Evolutionary conservation across 2,329 filamentous ascomycete species (phyloP).

Genomic region (Sarocladium oryzae): DNA sequence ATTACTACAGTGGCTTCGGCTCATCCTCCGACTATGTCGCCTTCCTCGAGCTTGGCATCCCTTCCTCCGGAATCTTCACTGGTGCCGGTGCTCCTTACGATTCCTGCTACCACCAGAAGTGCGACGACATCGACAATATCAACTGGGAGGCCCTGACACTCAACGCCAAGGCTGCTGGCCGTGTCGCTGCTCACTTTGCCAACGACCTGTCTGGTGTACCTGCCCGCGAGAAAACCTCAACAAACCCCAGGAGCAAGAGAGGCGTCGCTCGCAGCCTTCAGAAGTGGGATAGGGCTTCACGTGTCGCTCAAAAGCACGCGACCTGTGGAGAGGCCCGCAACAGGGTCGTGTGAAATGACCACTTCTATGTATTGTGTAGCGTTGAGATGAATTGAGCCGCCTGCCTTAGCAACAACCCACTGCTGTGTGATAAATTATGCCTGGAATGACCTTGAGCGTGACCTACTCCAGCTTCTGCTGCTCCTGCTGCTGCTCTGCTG

Average conservation of each 20-base stretch:
- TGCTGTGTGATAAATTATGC: too few relatives aligned
- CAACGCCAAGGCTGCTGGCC: slow-evolving; percentile 35
- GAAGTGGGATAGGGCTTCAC: slow-evolving; percentile 10
- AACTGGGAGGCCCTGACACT: slow-evolving; percentile 26
- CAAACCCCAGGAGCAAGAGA: slow-evolving; percentile 14
- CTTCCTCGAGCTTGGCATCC: slow-evolving; percentile 33
- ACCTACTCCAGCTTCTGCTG: too few relatives aligned
- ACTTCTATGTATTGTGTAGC: neutral
- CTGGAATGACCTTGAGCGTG: too few relatives aligned
- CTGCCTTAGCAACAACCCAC: too few relatives aligned
- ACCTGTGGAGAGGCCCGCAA: slow-evolving; percentile 9
- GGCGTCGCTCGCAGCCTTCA: slow-evolving; percentile 13
- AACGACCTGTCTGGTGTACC: slow-evolving; percentile 19
- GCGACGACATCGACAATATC: slow-evolving; percentile 28
- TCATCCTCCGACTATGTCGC: slow-evolving; percentile 33
- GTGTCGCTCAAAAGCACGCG: slow-evolving; percentile 9
- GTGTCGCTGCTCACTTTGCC: slow-evolving; percentile 33
- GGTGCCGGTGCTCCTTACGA: slow-evolving; percentile 27
- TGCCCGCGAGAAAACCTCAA: slow-evolving; percentile 17
- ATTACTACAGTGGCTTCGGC: slow-evolving; percentile 25
- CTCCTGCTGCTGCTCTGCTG: too few relatives aligned
- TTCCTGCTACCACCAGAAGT: slow-evolving; percentile 26
- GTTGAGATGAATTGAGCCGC: too few relatives aligned
- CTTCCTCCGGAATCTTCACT: slow-evolving; percentile 33
- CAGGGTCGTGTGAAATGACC: neutral